Conservation (phyloP, 345 rosid species). For the Leavenworthia alabamica region DNA sequence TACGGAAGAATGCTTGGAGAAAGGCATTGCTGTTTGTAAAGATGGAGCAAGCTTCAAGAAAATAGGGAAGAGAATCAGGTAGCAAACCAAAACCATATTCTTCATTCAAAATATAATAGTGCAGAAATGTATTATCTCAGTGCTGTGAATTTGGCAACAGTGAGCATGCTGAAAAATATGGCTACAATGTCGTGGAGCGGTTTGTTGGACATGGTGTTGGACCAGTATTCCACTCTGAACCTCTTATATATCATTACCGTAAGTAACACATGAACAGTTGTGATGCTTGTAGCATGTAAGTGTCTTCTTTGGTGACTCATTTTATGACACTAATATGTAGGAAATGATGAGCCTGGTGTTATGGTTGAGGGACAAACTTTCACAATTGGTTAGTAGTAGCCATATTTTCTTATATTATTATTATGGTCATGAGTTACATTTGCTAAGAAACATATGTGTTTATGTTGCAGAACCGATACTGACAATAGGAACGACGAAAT, state of each 20-base stretch:
- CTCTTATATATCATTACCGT: slow-evolving; percentile 74
- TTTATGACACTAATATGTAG: slow-evolving; percentile 30
- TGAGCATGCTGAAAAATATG: slow-evolving; percentile 84
- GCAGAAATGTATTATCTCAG: not conserved
- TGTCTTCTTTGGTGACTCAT: slow-evolving; percentile 8
- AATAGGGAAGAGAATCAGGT: slow-evolving; percentile 93
- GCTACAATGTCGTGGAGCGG: slow-evolving; percentile 80
- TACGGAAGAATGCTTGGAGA: slow-evolving; percentile 89
- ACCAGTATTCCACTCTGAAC: slow-evolving; percentile 72
- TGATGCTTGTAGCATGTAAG: not conserved
- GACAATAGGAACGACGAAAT: slow-evolving; percentile 62
- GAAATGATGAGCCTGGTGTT: slow-evolving; percentile 59
- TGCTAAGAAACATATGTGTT: not conserved
- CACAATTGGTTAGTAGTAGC: slow-evolving; percentile 77
- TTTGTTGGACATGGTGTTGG: slow-evolving; percentile 98
- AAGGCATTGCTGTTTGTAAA: slow-evolving; percentile 84
- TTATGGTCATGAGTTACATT: not conserved
- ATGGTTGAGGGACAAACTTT: slow-evolving; percentile 94
- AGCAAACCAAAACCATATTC: slow-evolving; percentile 1
- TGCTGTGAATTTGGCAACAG: slow-evolving; percentile 34
- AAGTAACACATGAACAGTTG: slow-evolving; percentile 25
- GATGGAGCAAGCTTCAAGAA: slow-evolving; percentile 88
- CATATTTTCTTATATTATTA: not conserved
- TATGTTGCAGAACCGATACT: slow-evolving; percentile 69
- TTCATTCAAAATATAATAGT: not conserved